phyloP scores from a whole-genome alignment of 768 basidiomycete genomes.

The Collybia mongolica region DNA sequence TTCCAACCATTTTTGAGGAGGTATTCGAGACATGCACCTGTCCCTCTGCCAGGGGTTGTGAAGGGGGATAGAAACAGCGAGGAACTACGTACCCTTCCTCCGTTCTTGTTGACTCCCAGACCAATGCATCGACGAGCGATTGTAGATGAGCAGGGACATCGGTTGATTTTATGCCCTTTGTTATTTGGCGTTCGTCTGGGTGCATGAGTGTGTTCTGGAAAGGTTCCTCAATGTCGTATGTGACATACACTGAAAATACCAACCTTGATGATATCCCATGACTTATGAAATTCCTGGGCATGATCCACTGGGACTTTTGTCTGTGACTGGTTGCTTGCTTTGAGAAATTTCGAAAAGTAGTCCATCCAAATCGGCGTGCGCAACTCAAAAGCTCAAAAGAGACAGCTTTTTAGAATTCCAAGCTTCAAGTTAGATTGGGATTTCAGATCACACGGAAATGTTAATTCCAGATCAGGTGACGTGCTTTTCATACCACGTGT shows the following conservation, averaged over 20 bases:
- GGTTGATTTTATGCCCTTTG: conserved; percentile 78
- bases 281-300: conserved; percentile 69
- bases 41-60: conserved; percentile 50
- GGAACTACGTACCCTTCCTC: conserved; percentile 75
- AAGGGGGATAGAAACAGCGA: conserved; percentile 1
- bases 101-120: conserved; percentile 80
- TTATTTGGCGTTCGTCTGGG: conserved; percentile 88
- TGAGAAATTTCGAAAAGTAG: conserved; percentile 83
- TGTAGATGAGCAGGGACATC: conserved; percentile 75
- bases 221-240: conserved; percentile 8
- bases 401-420: too few relatives aligned
- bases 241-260: conserved; percentile 6
- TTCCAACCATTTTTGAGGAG: conserved; percentile 79
- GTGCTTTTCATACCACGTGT: too few relatives aligned
- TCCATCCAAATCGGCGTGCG: conserved; percentile 48
- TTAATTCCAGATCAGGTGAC: too few relatives aligned
- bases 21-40: conserved; percentile 89
- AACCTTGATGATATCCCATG: conserved; percentile 78
- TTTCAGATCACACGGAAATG: too few relatives aligned
- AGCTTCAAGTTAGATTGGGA: too few relatives aligned
- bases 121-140: conserved; percentile 82
- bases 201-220: conserved; percentile 75
- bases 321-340: conserved; percentile 38
- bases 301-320: conserved; percentile 61
- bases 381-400: not conserved